Conservation (phyloP, 208 protist species). For the Jaenimonas drosophilae region DNA sequence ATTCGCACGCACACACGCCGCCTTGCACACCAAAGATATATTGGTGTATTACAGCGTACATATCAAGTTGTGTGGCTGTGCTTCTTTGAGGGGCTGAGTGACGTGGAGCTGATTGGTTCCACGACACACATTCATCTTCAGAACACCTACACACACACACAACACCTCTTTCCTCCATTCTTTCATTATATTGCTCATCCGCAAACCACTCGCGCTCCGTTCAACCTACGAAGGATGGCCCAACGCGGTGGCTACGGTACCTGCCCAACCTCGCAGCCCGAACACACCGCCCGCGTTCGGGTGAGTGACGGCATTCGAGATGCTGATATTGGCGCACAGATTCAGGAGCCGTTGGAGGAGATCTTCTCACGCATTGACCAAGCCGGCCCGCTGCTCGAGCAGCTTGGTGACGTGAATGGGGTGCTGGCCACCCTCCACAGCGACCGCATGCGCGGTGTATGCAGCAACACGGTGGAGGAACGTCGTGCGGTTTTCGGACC, state of each 20-base stretch:
- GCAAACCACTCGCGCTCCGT: too few relatives aligned
- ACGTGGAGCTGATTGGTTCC: too few relatives aligned
- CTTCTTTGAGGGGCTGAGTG: too few relatives aligned
- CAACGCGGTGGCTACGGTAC: too few relatives aligned
- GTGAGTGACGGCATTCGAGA: too few relatives aligned
- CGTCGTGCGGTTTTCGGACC: constrained; percentile 38
- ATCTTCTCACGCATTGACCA: constrained; percentile 49
- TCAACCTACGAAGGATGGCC: too few relatives aligned
- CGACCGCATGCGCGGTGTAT: constrained; percentile 27
- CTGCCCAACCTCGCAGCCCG: constrained; percentile 6
- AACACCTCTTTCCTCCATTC: background rate
- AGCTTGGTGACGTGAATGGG: constrained; percentile 43
- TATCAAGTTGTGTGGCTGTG: too few relatives aligned
- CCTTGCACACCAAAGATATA: too few relatives aligned
- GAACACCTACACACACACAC: background rate
- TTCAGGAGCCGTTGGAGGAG: constrained; percentile 28
- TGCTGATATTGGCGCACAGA: constrained; percentile 17
- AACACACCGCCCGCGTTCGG: too few relatives aligned
- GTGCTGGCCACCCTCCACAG: constrained; percentile 30
- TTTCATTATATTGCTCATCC: too few relatives aligned
- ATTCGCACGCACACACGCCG: too few relatives aligned
- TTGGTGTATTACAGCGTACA: too few relatives aligned
- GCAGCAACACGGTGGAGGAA: constrained; percentile 12
- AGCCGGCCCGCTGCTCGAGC: constrained; percentile 35
- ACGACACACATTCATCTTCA: background rate